Evolutionary conservation across 2,329 filamentous ascomycete species (phyloP), one percentile per base, ranked within the genome.

Genomic region (Phyllosticta paracitricarpa): DNA sequence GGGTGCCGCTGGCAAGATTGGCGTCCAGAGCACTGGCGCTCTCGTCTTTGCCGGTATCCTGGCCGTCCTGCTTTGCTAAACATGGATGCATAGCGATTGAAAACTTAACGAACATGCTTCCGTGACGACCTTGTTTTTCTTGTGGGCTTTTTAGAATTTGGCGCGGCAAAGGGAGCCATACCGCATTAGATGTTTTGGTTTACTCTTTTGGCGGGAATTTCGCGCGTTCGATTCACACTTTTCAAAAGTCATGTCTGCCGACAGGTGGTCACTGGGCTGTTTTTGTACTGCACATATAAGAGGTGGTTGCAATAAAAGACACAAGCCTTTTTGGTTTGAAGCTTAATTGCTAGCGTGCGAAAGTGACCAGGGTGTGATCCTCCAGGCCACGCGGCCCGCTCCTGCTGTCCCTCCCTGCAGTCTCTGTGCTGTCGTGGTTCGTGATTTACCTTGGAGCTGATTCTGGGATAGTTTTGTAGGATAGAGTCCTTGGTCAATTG

Each of bases 11-110:
- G 24, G 51, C 24, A 58, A 58, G 60, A 35, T 62, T 14, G 60
- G 59, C 22, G 59, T 61, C 59, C 56, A 61, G 55, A 61, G 59
- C 59, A 61, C 59, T 14, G 55, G 59, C 40, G 59, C 59, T 19
- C 59, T 61, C 25, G 55, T 61, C 55, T 61, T 61, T 33, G 59
- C 59, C 52, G 54, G 54, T 14, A 51, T 61, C 30, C 59, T 61
- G 22, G 59, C 59, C 51, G 57, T 61, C 59, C 40, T 57, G 26
- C 59, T 61, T 17, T 61, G 59, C 59, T 61, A 56, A 22, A 61
- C 35, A 56, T 61, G 58, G 58, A 33, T 48, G 54, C 58, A 56
- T 61, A 52, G 58, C 28, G 53, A 52, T 60, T 60, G 48, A 26
- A 56, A 53, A 22, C 58, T 56, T 51, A 61, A 48, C 26, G 58